Evolutionary conservation across 305 asterid species (phyloP), one percentile per base, ranked within the genome.

Genomic region (Solanum hybrid): DNA sequence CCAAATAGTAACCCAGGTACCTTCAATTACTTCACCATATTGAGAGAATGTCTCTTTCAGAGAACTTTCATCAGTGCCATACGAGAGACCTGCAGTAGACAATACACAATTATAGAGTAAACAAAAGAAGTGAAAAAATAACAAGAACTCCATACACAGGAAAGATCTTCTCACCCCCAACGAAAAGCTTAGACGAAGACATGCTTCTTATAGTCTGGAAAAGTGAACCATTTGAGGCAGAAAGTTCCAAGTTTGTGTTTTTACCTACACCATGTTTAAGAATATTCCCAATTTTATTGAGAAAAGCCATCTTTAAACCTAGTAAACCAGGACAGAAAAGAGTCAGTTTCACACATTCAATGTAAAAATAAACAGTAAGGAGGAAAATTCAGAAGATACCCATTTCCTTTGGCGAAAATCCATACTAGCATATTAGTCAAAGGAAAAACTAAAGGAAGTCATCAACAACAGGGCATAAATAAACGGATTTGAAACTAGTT

Each of bases 121-220:
- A 76, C 67, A 75, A 75, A 42, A 86, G 26, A 84, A 75, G 28
- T 9, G 74, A 57, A 76, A 88, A 8, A 76, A 83, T 69, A 73
- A 61, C 51, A 22, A 11, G 69, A 61, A 28, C 16, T 24, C 76
- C 83, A 16, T 87, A 1, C 61, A 64, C 8, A 90, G 33, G 39
- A 85, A 39, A 90, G 14, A 73, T 88, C 37, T 67, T 36, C 40
- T 67, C 90, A 97, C 99, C 99, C 95, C 99, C 99, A 92, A 97
- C 92, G 91, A 96, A 97, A 91, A 97, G 92, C 94, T 95, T 97
- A 37, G 97, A 92, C 81, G 97, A 95, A 83, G 99, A 94, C 98
- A 96, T 96, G 98, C 95, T 90, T 93, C 99, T 96, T 84, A 92
- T 91, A 35, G 99, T 94, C 94, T 95, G 98, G 93, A 93, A 93